phyloP scores from a whole-genome alignment of 129 eudicot genomes.

The Flaveria sonorensis region DNA sequence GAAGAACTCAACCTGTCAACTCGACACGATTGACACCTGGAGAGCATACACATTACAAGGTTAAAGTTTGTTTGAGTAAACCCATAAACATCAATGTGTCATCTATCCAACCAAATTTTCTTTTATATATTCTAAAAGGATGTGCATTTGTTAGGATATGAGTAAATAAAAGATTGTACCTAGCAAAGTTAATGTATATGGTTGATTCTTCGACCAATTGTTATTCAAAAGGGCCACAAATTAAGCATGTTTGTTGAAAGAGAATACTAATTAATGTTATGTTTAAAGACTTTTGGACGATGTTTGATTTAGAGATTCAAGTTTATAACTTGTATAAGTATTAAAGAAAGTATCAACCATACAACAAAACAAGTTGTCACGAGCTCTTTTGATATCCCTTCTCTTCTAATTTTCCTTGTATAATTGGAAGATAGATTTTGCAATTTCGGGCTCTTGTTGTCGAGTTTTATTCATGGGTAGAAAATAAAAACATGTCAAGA shows the following conservation, averaged over 20 bases:
- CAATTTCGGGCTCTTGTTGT: too few species aligned
- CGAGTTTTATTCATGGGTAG: too few species aligned
- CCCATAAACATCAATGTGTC: too few species aligned
- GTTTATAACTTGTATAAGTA: not conserved
- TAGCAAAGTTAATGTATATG: not conserved
- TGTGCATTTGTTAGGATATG: not conserved
- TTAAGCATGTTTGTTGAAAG: not conserved
- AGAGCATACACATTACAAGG: too few species aligned
- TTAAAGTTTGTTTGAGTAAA: too few species aligned
- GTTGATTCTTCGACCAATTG: not conserved
- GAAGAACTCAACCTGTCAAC: too few species aligned
- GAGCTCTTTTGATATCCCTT: too few species aligned
- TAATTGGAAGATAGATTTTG: too few species aligned
- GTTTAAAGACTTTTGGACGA: not conserved
- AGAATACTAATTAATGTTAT: not conserved
- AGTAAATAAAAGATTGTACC: not conserved
- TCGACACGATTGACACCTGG: too few species aligned
- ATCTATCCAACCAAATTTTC: not conserved
- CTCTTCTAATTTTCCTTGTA: too few species aligned
- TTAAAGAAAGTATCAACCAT: too few species aligned
- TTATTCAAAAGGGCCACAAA: not conserved
- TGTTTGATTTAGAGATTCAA: not conserved
- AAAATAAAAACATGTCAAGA: too few species aligned
- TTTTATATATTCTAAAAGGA: not conserved
- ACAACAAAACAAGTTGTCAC: not conserved